These are phyloP conservation scores for Spatholobus suberectus DNA, from an alignment of 306 rosid species.

Conservation along the genomic window DNA sequence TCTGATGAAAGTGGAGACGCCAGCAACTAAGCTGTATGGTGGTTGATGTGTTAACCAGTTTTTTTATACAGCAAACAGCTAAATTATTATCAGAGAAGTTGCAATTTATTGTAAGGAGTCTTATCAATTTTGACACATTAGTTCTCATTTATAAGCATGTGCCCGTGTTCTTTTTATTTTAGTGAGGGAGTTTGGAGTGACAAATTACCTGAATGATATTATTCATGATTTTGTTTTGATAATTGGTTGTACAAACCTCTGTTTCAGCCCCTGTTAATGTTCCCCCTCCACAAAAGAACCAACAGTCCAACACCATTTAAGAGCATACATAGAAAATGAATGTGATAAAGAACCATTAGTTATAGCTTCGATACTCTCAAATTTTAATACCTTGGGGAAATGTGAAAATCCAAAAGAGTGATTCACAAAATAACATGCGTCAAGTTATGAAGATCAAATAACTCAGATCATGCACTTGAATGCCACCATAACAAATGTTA, in stretches of 20 bases:
- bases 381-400: background rate
- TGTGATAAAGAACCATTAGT: conserved; percentile 1
- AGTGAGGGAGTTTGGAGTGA: background rate
- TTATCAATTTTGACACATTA: conserved; percentile 17
- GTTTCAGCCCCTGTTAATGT: conserved; percentile 3
- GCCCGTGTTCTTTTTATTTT: background rate
- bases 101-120: background rate
- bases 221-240: background rate
- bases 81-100: background rate
- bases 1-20: background rate
- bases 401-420: background rate
- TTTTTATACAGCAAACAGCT: background rate
- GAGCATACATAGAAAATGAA: background rate
- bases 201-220: background rate
- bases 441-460: background rate
- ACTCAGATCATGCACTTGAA: conserved; percentile 10
- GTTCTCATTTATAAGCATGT: background rate
- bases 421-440: background rate
- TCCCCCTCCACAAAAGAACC: background rate
- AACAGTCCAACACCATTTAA: background rate
- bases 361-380: background rate
- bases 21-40: background rate
- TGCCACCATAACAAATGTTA: conserved; percentile 1
- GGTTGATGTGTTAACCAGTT: background rate
- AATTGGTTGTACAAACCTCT: conserved; percentile 1